Percentiles rank a stretch among this genome's conserved stretches.
Conservation (phyloP, 164 flowering plant species). For the Magnolia officinalis region DNA sequence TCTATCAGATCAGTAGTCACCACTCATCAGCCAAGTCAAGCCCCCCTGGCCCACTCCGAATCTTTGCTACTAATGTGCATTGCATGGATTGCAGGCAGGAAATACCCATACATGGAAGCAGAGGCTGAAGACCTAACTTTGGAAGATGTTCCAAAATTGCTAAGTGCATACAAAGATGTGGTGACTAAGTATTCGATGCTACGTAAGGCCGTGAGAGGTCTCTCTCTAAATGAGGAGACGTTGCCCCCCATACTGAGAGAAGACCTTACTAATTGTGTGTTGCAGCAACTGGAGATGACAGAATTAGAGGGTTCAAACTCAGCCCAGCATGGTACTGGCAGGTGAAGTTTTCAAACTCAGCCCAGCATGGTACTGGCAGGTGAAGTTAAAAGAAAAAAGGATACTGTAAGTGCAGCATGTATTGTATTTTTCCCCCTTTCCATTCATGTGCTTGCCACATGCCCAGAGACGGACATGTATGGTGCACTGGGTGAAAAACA, state of each 20-base stretch:
- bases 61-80: neutral
- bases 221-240: conserved; percentile 10
- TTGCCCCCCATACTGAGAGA: conserved; percentile 6
- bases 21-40: too few species aligned
- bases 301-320: neutral
- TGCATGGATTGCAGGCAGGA: neutral
- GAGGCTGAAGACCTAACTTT: conserved; percentile 38
- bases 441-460: neutral
- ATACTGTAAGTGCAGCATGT: conserved; percentile 4
- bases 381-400: neutral
- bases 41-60: too few species aligned
- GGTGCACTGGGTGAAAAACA: neutral
- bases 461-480: neutral
- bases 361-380: neutral
- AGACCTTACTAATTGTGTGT: neutral
- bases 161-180: conserved; percentile 44
- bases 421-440: neutral
- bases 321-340: neutral
- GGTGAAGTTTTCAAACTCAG: neutral
- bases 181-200: conserved; percentile 36
- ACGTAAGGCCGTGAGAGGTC: conserved; percentile 17
- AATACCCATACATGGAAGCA: conserved; percentile 43
- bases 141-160: conserved; percentile 38
- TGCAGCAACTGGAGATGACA: neutral
- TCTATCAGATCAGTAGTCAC: too few species aligned